Conservation (phyloP, 495 filamentous ascomycete species). For the Penicillium paradoxum region DNA sequence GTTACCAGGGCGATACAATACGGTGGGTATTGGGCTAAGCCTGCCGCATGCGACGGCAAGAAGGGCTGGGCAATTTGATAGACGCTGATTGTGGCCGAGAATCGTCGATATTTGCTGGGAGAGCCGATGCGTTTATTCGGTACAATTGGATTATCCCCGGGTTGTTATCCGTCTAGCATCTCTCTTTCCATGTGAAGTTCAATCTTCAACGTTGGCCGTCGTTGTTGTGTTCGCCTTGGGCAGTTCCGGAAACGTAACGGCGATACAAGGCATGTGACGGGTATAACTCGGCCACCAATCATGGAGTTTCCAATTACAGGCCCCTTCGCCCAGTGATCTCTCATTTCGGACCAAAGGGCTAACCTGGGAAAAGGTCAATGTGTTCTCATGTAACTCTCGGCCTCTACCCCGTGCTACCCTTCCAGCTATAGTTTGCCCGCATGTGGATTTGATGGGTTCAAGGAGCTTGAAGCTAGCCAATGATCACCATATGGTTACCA, state of each 20-base stretch:
- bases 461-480: background rate
- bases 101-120: background rate
- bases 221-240: background rate
- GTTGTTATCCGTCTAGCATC: background rate
- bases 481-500: background rate
- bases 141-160: background rate
- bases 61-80: constrained; percentile 9
- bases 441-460: constrained; percentile 8
- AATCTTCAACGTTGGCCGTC: background rate
- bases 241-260: constrained; percentile 7
- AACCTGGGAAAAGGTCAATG: constrained; percentile 2
- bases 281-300: constrained; percentile 21
- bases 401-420: constrained; percentile 9
- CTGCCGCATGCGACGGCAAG: constrained; percentile 24
- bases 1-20: constrained; percentile 34
- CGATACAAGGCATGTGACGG: constrained; percentile 31
- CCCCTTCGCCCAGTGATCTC: constrained; percentile 5
- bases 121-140: background rate
- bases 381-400: constrained; percentile 1
- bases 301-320: constrained; percentile 21
- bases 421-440: background rate
- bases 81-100: background rate
- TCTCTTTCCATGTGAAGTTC: background rate
- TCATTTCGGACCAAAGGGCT: constrained; percentile 19
- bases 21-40: constrained; percentile 27